Base-by-base conservation (phyloP, 305 asterid species). In the Coffea humblotiana region DNA sequence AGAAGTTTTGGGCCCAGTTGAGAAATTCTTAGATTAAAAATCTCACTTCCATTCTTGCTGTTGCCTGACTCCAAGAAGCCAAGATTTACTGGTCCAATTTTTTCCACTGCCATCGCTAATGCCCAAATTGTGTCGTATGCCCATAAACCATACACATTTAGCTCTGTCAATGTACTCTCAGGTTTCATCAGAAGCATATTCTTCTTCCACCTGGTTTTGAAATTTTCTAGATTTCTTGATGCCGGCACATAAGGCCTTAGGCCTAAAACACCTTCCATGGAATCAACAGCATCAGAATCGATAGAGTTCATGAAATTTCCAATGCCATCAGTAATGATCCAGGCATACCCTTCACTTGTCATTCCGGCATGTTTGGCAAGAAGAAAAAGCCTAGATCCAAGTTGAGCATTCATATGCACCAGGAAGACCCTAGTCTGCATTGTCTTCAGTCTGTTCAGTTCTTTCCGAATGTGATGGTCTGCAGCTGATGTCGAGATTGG, bases 181-280 rank as follows among this genome's bases (percentile, higher is more conserved):
- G 74, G 69, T 37, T 78, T 80, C 76, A n/a, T 76, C 64, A 69
- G 45, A n/a, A 65, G 61, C 85, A 78, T 79, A 76, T 80, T 81
- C 82, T 79, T 83, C 60, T 79, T 90, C 92, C 90, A 92, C 71
- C 87, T 85, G 79, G 74, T 86, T 77, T 48, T 75, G 81, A 92
- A 90, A 43, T 75, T 86, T 16, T 79, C 79, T 0, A 87, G 86
- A 10, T 83, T 84, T 60, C 80, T 68, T 0, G 97, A 86, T 32
- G 40, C 37, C 1, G 86, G 78, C 25, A 90, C 67, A 72, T 81
- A 77, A 23, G 93, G 90, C 84, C 91, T 87, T 54, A 92, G 37
- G 14, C 94, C 94, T 51, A 92, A 43, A 75, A 89, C 89, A 69
- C 94, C 97, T 79, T 90, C 90, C 94, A 92, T 92, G 3, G 91